phyloP scores from a whole-genome alignment of 179 eudicot genomes.

The Patellifolia procumbens region DNA sequence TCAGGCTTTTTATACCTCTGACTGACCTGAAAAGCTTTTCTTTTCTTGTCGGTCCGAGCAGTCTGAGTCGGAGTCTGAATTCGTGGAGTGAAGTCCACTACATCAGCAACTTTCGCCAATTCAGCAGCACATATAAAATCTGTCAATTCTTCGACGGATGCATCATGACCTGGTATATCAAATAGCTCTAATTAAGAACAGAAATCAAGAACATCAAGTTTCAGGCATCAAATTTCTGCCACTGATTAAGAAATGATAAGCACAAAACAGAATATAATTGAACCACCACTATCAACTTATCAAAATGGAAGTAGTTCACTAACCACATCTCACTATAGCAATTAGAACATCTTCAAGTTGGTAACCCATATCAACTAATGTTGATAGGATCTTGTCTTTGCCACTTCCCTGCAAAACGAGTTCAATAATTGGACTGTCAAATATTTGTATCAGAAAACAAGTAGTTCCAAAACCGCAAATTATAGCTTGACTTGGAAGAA shows the following conservation, averaged over 20 bases:
- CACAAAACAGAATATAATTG: not conserved
- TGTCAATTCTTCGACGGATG: conserved; percentile 41
- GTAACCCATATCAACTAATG: conserved; percentile 30
- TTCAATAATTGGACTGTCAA: not conserved
- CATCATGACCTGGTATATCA: conserved; percentile 27
- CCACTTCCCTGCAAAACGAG: conserved; percentile 22
- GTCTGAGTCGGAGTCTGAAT: not conserved
- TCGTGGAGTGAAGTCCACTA: conserved; percentile 22
- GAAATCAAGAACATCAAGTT: not conserved
- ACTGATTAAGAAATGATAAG: not conserved
- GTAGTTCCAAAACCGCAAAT: not conserved
- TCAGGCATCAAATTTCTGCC: too few relatives aligned
- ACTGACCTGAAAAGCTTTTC: not conserved
- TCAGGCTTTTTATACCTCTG: not conserved
- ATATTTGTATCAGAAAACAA: not conserved
- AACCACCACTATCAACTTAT: not conserved
- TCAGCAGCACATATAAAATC: conserved; percentile 70
- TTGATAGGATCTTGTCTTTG: conserved; percentile 11
- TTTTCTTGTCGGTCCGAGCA: conserved; percentile 1
- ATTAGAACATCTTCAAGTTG: conserved; percentile 11
- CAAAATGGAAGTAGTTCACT: not conserved
- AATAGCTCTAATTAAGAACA: not conserved
- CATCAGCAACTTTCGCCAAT: conserved; percentile 38
- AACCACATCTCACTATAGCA: conserved; percentile 32
- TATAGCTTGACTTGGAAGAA: not conserved